Base-by-base conservation (phyloP, 306 rosid species). In the Trifolium dubium region DNA sequence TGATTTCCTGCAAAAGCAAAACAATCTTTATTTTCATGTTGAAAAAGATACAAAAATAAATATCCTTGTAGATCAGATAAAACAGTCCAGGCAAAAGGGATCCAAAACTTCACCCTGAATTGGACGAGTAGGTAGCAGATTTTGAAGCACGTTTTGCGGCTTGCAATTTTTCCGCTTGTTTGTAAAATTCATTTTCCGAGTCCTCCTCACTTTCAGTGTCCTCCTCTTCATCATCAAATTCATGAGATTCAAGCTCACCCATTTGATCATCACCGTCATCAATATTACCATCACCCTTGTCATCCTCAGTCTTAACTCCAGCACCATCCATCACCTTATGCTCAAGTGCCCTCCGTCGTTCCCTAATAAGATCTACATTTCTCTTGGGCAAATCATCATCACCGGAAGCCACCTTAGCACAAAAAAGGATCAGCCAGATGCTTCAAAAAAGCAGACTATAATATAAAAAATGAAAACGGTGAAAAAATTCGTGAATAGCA, bases 301-400 rank as follows among this genome's bases (percentile, higher is more conserved):
- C 89, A 72, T 87, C 86, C 77, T 87, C 86, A 13, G 82, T 78
- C 65, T 30, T 59, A 28, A 86, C 50, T 68, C 90, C 93, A 79
- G 96, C 97, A 55, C 90, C 82, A 58, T 92, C 88, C 86, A 89
- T 56, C 77, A 89, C 96, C 72, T 73, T 81, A 35, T 80, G 79
- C 78, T 91, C 97, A 75, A 82, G 83, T 72, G 79, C 88, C 80
- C 87, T 81, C 66, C 97, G 83, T 73, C 91, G 88, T 85, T 89
- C 92, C 11, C 94, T 86, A 78, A 91, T 74, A 73, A 81, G 89
- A 69, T 93, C 96, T 75, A 81, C 89, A 69, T 93, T 94, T 75
- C 88, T 86, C 81, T 67, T 77, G n/a, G 96, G 98, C 72, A 93
- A 74, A 83, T 93, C 98, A 80, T 91, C 97, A 81, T 91, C 96